A percentile compares a stretch with the other conserved stretches of the same genome.
These are phyloP conservation scores for Allomyces arbusculus DNA, from an alignment of 192 early-diverging fungal genomes.

Conservation along the genomic window DNA sequence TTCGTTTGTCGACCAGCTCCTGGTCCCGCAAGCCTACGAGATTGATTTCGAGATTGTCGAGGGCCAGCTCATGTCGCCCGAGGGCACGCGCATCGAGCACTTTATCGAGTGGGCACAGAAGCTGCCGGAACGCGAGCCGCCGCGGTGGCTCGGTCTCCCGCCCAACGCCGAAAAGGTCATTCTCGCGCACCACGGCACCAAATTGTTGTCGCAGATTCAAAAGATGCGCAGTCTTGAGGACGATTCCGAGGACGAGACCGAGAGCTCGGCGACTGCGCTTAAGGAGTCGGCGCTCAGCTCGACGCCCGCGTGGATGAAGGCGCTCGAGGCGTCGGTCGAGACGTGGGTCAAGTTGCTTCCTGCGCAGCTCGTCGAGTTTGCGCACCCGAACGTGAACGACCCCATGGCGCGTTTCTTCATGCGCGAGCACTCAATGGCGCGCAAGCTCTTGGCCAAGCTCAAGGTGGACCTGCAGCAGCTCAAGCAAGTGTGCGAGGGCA, in stretches of 20 bases:
- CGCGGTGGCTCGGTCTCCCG: conserved; percentile 91
- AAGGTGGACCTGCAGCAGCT: conserved; percentile 46
- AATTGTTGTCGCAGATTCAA: conserved; percentile 62
- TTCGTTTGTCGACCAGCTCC: conserved; percentile 64
- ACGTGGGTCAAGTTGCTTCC: conserved; percentile 43
- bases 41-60: conserved; percentile 57
- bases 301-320: conserved; percentile 61
- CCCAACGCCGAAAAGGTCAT: conserved; percentile 79
- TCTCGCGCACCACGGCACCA: conserved; percentile 55
- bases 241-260: conserved; percentile 49
- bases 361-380: conserved; percentile 2
- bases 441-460: conserved; percentile 33
- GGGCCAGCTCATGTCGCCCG: conserved; percentile 44
- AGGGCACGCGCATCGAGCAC: conserved; percentile 63
- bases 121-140: conserved; percentile 80
- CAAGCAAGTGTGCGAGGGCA: conserved; percentile 45
- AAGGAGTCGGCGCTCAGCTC: conserved; percentile 5
- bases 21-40: conserved; percentile 59
- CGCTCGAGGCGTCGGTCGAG: conserved; percentile 22
- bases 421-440: conserved; percentile 48
- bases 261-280: conserved; percentile 8
- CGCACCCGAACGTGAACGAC: conserved; percentile 17
- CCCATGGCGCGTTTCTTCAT: conserved; percentile 70
- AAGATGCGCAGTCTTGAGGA: conserved; percentile 58
- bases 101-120: conserved; percentile 75